Percentiles rank a stretch among this genome's conserved stretches.
phyloP scores from a whole-genome alignment of 2,329 filamentous ascomycete genomes.

The Zopfia rhizophila region DNA sequence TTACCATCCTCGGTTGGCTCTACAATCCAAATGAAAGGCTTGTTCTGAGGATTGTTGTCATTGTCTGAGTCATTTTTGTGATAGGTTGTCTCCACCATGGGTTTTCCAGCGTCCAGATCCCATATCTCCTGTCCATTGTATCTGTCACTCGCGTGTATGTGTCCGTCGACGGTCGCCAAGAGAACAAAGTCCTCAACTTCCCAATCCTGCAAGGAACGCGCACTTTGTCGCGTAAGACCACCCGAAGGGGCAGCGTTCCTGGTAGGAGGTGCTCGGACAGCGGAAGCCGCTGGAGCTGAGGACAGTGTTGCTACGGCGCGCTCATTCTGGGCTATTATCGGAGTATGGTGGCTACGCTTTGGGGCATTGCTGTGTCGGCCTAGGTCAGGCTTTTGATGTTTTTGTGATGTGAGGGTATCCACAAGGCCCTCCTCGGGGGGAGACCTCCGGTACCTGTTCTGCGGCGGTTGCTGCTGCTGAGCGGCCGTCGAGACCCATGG shows the following conservation, averaged over 20 bases:
- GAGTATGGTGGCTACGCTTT: slow-evolving; percentile 37
- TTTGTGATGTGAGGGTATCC: slow-evolving; percentile 36
- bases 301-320: slow-evolving; percentile 88
- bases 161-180: slow-evolving; percentile 99
- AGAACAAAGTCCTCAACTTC: slow-evolving; percentile 99
- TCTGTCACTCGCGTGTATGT: slow-evolving; percentile 89
- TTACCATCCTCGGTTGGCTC: slow-evolving; percentile 89
- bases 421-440: slow-evolving; percentile 39
- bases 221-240: slow-evolving; percentile 74
- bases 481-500: slow-evolving; percentile 49
- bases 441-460: slow-evolving; percentile 35
- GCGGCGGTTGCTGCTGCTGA: slow-evolving; percentile 55
- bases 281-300: slow-evolving; percentile 83
- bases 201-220: slow-evolving; percentile 99
- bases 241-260: slow-evolving; percentile 57
- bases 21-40: slow-evolving; percentile 94
- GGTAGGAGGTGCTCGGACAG: slow-evolving; percentile 94
- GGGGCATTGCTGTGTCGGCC: slow-evolving; percentile 28
- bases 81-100: slow-evolving; percentile 91
- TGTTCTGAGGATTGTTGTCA: slow-evolving; percentile 62
- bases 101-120: slow-evolving; percentile 83
- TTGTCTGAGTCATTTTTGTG: slow-evolving; percentile 64
- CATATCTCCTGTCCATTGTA: slow-evolving; percentile 85
- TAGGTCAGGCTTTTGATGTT: slow-evolving; percentile 29
- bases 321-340: slow-evolving; percentile 69